Evolutionary conservation across 345 rosid species (phyloP), one percentile per base, ranked within the genome.

Genomic region (Combretum micranthum): DNA sequence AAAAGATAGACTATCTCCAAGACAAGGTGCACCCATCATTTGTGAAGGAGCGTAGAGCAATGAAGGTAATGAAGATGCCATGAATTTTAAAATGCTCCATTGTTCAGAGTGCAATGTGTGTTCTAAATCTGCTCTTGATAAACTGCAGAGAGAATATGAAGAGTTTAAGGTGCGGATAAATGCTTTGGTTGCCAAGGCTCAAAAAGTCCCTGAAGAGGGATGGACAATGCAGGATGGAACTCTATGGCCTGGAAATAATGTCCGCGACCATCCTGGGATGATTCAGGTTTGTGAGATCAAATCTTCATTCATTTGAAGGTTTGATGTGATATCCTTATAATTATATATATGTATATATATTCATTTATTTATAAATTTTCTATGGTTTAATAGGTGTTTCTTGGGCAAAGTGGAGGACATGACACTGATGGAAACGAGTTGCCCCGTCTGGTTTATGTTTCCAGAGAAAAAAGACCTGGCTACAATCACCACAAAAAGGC

Each of bases 151-250:
- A 63, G 88, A 85, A 55, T 85, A 85, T 50, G 88, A 83, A 72
- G 83, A 80, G 70, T 85, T 83, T 64, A 83, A 85, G 64, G 75
- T 85, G 42, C 72, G 80, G 23, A 66, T 85, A 52, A 85, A 80
- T 64, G 81, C 71, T 8, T 73, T 85, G 63, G 86, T 78, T 21
- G 71, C 86, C 37, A 83, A 80, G 74, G 83, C 93, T 51, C 73
- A 66, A 26, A 78, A 77, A 61, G 77, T 75, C 55, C 84, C 88
- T 17, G 84, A 80, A 61, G 88, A 80, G 66, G 88, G 92, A 49
- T 83, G 88, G 93, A 67, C 62, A 0, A 80, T 83, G 89, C 87
- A 79, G 70, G 89, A 86, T 48, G 87, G 94, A 47, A 83, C 89
- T 13, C 85, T 75, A 15, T 86, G 94, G 87, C 89, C 94, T 15